These are phyloP conservation scores for Wickerhamomyces hampshirensis DNA, from an alignment of 805 yeast species.

Conservation along the genomic window DNA sequence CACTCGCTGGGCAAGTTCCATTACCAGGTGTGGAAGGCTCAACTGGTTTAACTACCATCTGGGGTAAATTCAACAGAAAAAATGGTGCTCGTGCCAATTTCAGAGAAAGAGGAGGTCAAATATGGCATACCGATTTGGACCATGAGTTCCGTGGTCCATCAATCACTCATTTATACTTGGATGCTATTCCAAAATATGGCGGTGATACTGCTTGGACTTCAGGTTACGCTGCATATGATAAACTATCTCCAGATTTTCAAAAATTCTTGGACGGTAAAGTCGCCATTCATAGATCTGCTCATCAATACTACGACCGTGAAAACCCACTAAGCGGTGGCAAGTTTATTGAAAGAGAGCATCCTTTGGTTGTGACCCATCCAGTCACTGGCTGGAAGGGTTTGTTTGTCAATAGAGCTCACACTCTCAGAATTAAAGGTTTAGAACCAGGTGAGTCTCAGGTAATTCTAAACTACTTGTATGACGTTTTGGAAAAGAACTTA, in stretches of 20 bases:
- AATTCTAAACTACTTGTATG: conserved; percentile 39
- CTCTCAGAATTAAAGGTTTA: conserved; percentile 44
- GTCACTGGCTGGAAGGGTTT: conserved; percentile 58
- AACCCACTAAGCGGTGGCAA: conserved; percentile 43
- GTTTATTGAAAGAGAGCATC: conserved; percentile 48
- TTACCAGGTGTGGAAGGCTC: conserved; percentile 18
- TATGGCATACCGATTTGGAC: conserved; percentile 46
- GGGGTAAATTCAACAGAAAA: conserved; percentile 26
- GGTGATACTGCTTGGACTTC: conserved; percentile 55
- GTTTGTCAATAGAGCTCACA: conserved; percentile 45
- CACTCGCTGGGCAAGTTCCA: conserved; percentile 30
- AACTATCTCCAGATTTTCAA: conserved; percentile 47
- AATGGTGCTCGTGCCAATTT: conserved; percentile 3
- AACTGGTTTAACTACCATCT: conserved; percentile 34
- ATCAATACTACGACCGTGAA: conserved; percentile 33
- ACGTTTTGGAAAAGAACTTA: conserved; percentile 42
- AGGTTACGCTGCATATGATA: conserved; percentile 54
- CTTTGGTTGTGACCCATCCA: conserved; percentile 55
- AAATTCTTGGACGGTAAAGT: conserved; percentile 49
- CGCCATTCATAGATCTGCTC: conserved; percentile 39
- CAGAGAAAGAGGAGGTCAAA: conserved; percentile 16
- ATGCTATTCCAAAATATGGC: conserved; percentile 43
- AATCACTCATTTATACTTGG: conserved; percentile 46
- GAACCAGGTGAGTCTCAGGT: conserved; percentile 42
- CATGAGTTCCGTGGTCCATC: conserved; percentile 55